Evolutionary conservation across 139 green algal genomes (phyloP).

Genomic region (Chloropicon primus): DNA sequence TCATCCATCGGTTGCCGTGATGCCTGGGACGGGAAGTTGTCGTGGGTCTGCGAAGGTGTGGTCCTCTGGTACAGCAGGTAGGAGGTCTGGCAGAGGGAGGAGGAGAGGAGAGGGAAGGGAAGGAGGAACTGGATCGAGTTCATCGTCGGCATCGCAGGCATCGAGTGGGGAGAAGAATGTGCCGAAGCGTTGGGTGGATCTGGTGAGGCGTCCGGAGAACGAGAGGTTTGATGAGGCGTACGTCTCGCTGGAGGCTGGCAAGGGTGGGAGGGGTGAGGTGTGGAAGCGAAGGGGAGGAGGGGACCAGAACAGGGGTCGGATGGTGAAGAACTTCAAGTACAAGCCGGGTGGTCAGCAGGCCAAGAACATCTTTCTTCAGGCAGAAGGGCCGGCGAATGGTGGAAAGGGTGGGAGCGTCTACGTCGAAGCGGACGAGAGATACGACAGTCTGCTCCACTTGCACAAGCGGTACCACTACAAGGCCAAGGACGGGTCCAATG

Average conservation of each 20-base stretch:
- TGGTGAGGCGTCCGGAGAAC: neutral
- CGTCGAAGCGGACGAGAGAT: constrained; percentile 5
- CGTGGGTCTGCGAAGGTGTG: too few species aligned
- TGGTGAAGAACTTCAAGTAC: constrained; percentile 70
- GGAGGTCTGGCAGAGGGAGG: neutral
- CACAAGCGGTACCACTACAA: constrained; percentile 22
- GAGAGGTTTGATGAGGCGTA: neutral
- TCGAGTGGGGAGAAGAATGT: neutral
- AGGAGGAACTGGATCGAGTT: too few species aligned
- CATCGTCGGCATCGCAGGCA: too few species aligned
- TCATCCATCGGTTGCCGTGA: too few species aligned
- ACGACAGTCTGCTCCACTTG: constrained; percentile 52
- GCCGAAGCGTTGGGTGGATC: neutral
- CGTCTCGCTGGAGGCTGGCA: neutral
- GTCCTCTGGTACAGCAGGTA: too few species aligned
- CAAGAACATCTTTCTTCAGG: constrained; percentile 57
- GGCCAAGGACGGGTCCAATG: constrained; percentile 3
- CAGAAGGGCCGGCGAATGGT: constrained; percentile 18
- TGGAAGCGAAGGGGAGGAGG: neutral
- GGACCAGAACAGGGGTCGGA: constrained; percentile 21
- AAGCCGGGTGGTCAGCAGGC: constrained; percentile 34
- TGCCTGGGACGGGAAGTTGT: too few species aligned
- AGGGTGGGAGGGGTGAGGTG: neutral
- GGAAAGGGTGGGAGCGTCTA: constrained; percentile 1
- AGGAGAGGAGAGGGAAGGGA: neutral